Evolutionary conservation across 164 flowering plant species (phyloP).

Genomic region (Annona squamosa): DNA sequence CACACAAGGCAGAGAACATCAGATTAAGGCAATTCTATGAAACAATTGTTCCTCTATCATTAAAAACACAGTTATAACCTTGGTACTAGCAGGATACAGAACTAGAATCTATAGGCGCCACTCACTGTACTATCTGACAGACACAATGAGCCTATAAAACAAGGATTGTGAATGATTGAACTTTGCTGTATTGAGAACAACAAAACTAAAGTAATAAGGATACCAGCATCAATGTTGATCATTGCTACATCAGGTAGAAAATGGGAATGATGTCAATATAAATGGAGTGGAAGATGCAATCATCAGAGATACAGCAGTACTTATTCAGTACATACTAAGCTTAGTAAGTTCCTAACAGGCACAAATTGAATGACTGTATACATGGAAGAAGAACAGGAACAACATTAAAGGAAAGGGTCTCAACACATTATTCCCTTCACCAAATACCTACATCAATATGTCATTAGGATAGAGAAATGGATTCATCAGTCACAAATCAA

Average conservation of each 20-base stretch:
- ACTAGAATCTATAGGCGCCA: neutral
- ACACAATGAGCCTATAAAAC: neutral
- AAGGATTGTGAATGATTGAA: neutral
- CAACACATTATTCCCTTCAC: too few species aligned
- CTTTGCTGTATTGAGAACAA: neutral
- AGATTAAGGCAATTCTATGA: neutral
- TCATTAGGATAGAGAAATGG: too few species aligned
- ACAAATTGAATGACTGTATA: too few species aligned
- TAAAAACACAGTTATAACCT: neutral
- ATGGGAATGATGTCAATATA: neutral
- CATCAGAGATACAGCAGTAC: too few species aligned
- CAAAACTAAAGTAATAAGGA: neutral
- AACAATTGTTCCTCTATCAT: neutral
- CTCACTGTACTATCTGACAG: neutral
- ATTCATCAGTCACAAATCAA: too few species aligned
- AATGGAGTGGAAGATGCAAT: neutral
- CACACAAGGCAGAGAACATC: slow-evolving; percentile 1
- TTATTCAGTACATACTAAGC: too few species aligned
- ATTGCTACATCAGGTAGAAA: neutral
- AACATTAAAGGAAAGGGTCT: too few species aligned
- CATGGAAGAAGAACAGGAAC: too few species aligned
- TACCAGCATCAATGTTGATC: neutral
- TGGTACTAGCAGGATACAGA: neutral
- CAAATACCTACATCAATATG: too few species aligned
- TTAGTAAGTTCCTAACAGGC: too few species aligned